Percentiles rank a stretch among this genome's conserved stretches.
Evolutionary conservation across 1,139 yeast genomes (phyloP).

Genomic region (Sugiyamaella neomexicana): DNA sequence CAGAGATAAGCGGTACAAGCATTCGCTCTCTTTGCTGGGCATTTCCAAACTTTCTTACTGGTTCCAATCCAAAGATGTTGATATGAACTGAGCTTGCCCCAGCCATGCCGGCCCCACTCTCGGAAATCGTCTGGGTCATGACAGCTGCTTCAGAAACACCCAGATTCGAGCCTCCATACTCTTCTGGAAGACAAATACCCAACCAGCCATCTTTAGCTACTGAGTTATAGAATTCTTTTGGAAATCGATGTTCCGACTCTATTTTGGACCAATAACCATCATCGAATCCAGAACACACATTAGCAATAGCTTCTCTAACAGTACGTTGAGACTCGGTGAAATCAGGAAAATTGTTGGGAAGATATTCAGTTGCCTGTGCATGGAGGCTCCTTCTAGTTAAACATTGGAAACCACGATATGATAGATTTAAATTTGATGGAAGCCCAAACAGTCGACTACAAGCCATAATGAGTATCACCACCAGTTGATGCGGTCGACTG

Average conservation of each 20-base stretch:
- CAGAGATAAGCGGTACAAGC: constrained; percentile 17
- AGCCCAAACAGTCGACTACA: background rate
- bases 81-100: constrained; percentile 21
- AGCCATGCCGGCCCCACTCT: constrained; percentile 20
- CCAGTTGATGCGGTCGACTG: background rate
- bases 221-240: constrained; percentile 16
- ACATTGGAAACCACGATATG: background rate
- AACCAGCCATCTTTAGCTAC: constrained; percentile 20
- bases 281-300: constrained; percentile 15
- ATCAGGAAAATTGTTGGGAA: constrained; percentile 15
- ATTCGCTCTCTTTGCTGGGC: constrained; percentile 19
- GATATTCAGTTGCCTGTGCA: constrained; percentile 11
- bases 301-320: constrained; percentile 15
- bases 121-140: constrained; percentile 19
- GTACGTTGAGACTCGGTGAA: constrained; percentile 16
- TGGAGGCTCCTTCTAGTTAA: background rate
- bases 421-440: background rate
- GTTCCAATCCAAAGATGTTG: constrained; percentile 20
- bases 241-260: constrained; percentile 17
- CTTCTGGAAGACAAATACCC: constrained; percentile 19
- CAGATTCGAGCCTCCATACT: constrained; percentile 19
- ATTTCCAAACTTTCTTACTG: constrained; percentile 20
- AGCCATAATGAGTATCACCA: background rate
- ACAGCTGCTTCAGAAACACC: constrained; percentile 20
- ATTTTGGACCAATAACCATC: constrained; percentile 18